These are phyloP conservation scores for Colletotrichum spaethianum DNA, from an alignment of 2,329 filamentous ascomycete genomes.

Conservation along the genomic window DNA sequence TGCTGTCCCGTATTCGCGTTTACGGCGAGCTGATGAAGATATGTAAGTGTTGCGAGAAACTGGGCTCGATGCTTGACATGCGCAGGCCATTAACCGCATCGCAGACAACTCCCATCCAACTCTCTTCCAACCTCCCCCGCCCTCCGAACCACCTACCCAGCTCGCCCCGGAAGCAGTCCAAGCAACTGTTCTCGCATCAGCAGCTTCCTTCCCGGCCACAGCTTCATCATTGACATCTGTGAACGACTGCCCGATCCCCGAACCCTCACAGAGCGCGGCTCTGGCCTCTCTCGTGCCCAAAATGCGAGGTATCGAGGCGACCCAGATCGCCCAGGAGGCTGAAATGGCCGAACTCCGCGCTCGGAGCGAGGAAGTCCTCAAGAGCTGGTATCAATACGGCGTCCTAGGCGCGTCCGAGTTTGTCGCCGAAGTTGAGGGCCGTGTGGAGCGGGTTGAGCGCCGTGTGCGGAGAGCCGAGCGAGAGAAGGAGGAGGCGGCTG, in stretches of 20 bases:
- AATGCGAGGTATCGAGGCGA: conserved; percentile 72
- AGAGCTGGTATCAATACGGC: conserved; percentile 81
- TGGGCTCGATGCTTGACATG: not conserved
- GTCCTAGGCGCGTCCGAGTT: conserved; percentile 77
- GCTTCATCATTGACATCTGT: conserved; percentile 72
- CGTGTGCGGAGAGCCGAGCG: conserved; percentile 75
- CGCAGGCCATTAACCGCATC: not conserved
- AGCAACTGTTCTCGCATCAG: conserved; percentile 69
- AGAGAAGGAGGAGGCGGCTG: conserved; percentile 62
- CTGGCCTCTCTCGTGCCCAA: conserved; percentile 72
- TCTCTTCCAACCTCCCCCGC: conserved; percentile 65
- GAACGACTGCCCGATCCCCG: conserved; percentile 69
- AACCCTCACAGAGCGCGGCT: conserved; percentile 66
- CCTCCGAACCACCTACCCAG: conserved; percentile 64
- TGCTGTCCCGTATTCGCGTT: conserved; percentile 67
- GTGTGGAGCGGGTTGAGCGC: conserved; percentile 76
- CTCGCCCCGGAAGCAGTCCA: conserved; percentile 66
- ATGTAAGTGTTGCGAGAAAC: conserved; percentile 58
- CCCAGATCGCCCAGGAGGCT: conserved; percentile 72
- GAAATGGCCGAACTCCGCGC: conserved; percentile 75
- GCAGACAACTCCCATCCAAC: conserved; percentile 68
- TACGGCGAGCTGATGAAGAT: conserved; percentile 73
- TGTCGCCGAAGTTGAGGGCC: conserved; percentile 80
- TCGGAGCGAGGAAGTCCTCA: conserved; percentile 73
- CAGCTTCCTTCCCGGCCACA: conserved; percentile 68